Percentiles rank a stretch among this genome's conserved stretches.
phyloP scores from a whole-genome alignment of 2,329 filamentous ascomycete genomes.

The Alternaria dauci region DNA sequence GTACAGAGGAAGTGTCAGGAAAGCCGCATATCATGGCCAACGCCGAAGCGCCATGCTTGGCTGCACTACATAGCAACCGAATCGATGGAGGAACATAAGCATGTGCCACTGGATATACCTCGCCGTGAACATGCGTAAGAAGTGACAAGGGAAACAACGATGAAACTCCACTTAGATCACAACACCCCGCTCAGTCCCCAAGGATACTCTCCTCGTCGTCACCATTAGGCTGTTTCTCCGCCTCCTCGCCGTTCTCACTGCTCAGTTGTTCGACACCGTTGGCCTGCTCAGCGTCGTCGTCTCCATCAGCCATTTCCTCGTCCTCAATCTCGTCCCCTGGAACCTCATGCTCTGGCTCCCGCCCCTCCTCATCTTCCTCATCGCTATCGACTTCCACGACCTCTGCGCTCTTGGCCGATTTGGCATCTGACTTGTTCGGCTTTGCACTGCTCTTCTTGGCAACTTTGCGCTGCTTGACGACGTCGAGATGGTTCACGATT shows the following conservation, averaged over 20 bases:
- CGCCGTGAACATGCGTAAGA: conserved; percentile 2
- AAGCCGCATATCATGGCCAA: conserved; percentile 4
- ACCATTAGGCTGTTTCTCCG: conserved; percentile 34
- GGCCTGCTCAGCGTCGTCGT: conserved; percentile 49
- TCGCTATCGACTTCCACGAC: conserved; percentile 47
- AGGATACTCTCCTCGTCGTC: conserved; percentile 57
- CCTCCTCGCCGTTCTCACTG: conserved; percentile 34
- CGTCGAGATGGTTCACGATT: conserved; percentile 79
- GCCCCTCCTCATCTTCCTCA: conserved; percentile 43
- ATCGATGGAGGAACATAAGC: background rate
- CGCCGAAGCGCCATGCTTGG: conserved; percentile 23
- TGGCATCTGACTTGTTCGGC: conserved; percentile 49
- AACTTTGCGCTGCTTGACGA: conserved; percentile 57
- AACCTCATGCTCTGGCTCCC: conserved; percentile 35
- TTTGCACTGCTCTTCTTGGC: conserved; percentile 29
- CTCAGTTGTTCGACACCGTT: conserved; percentile 49
- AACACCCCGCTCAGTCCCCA: conserved; percentile 43
- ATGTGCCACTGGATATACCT: background rate
- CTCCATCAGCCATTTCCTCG: conserved; percentile 52
- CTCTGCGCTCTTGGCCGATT: conserved; percentile 54
- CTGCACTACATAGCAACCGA: conserved; percentile 4
- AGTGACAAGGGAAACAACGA: background rate
- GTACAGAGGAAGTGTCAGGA: conserved; percentile 1
- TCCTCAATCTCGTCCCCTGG: conserved; percentile 44
- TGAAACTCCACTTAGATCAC: conserved; percentile 5